Conservation (phyloP, 345 rosid species). For the Toxicodendron radicans region DNA sequence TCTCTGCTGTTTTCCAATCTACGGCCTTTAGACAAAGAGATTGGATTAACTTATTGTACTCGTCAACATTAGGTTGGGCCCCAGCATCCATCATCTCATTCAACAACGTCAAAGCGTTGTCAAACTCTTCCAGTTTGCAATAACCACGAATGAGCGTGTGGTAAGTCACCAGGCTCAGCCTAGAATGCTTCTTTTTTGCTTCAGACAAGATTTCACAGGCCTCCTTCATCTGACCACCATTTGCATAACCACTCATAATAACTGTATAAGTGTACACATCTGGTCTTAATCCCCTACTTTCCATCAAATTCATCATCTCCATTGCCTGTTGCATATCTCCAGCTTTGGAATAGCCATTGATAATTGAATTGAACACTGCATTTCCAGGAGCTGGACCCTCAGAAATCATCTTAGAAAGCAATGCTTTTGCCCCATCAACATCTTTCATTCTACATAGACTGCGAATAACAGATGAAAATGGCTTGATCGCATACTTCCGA, state of each 20-base stretch:
- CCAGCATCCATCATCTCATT: slow-evolving; percentile 69
- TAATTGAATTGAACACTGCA: slow-evolving; percentile 63
- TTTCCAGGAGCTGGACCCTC: slow-evolving; percentile 84
- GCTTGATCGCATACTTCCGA: slow-evolving; percentile 58
- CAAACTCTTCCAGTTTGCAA: slow-evolving; percentile 75
- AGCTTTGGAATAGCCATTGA: slow-evolving; percentile 54
- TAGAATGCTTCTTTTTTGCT: slow-evolving; percentile 73
- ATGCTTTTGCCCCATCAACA: slow-evolving; percentile 50
- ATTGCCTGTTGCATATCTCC: slow-evolving; percentile 60
- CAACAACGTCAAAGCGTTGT: slow-evolving; percentile 62
- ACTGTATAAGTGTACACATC: slow-evolving; percentile 79
- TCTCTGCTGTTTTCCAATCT: slow-evolving; percentile 76
- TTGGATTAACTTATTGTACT: slow-evolving; percentile 74
- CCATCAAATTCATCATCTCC: slow-evolving; percentile 66
- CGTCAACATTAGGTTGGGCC: slow-evolving; percentile 62
- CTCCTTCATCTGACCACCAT: slow-evolving; percentile 72
- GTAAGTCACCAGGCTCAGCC: slow-evolving; percentile 66
- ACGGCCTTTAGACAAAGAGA: slow-evolving; percentile 76
- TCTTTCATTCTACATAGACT: slow-evolving; percentile 69
- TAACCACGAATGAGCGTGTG: slow-evolving; percentile 79
- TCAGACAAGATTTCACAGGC: slow-evolving; percentile 55
- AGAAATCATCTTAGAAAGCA: slow-evolving; percentile 66
- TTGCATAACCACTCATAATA: slow-evolving; percentile 71
- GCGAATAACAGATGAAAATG: slow-evolving; percentile 64
- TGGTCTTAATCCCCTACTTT: slow-evolving; percentile 71